A percentile compares a stretch with the other conserved stretches of the same genome.
phyloP scores from a whole-genome alignment of 2,329 filamentous ascomycete species.

The Fusarium buharicum region DNA sequence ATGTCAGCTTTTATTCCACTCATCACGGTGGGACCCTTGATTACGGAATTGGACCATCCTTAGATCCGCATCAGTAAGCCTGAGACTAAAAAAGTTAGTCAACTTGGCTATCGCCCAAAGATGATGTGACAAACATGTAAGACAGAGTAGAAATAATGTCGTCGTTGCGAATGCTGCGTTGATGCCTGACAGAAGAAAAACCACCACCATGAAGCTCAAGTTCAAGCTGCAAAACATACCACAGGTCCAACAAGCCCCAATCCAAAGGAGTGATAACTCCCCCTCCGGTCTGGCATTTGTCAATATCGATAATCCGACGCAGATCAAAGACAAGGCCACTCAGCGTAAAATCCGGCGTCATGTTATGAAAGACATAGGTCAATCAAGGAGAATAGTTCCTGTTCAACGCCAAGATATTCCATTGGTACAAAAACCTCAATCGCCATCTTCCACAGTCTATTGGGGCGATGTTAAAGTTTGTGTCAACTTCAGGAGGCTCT shows the following conservation, averaged over 20 bases:
- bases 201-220: slow-evolving; percentile 10
- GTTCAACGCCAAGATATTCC: neutral
- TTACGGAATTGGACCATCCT: no score
- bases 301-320: slow-evolving; percentile 23
- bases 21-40: no score
- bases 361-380: slow-evolving; percentile 38
- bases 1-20: no score
- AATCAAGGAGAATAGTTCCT: slow-evolving; percentile 12
- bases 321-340: slow-evolving; percentile 19
- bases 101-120: no score
- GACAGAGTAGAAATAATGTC: no score
- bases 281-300: slow-evolving; percentile 25
- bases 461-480: slow-evolving; percentile 39
- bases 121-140: no score
- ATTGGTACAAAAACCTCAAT: neutral
- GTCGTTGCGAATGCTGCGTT: no score
- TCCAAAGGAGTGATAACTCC: neutral
- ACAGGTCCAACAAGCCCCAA: neutral
- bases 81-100: no score
- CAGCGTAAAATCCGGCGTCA: slow-evolving; percentile 39
- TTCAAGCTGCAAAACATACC: neutral
- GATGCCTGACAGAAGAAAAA: no score
- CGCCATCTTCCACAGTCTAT: slow-evolving; percentile 9
- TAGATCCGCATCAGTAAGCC: no score
- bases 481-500: slow-evolving; percentile 29